These are phyloP conservation scores for Trypanosoma vivax DNA, from an alignment of 208 protist species.

Conservation along the genomic window DNA sequence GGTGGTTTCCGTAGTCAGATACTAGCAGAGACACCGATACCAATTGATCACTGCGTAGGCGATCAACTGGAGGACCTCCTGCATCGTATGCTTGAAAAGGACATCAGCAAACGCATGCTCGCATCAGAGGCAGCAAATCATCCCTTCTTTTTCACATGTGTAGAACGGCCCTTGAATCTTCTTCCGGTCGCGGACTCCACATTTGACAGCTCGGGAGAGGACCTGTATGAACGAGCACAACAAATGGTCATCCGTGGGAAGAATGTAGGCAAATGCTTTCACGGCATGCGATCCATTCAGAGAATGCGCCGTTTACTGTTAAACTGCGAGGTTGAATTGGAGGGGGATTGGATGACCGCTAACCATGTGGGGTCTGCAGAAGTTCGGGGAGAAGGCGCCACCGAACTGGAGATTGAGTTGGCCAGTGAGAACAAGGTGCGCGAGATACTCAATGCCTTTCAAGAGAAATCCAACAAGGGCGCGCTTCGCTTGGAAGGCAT, in stretches of 20 bases:
- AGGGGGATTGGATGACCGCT: background rate
- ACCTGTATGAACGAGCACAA: conserved; percentile 39
- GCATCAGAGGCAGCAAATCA: conserved; percentile 38
- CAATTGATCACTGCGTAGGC: conserved; percentile 19
- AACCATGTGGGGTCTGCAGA: too few relatives aligned
- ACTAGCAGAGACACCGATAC: conserved; percentile 14
- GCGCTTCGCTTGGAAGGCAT: conserved; percentile 19
- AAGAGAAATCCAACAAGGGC: conserved; percentile 3
- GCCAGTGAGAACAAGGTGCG: background rate
- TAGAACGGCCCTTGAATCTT: background rate
- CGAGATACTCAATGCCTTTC: conserved; percentile 4
- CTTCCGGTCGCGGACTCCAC: background rate
- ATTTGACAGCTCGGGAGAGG: background rate
- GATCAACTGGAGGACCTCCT: conserved; percentile 47
- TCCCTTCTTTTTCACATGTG: conserved; percentile 37
- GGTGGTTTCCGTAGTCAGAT: conserved; percentile 14
- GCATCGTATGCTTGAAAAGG: conserved; percentile 58
- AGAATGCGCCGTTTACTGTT: conserved; percentile 37
- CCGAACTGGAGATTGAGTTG: background rate
- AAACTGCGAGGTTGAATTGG: background rate
- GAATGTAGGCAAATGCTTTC: conserved; percentile 48
- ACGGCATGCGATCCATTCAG: conserved; percentile 47
- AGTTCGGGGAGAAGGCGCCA: too few relatives aligned
- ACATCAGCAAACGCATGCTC: conserved; percentile 50
- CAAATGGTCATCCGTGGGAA: conserved; percentile 45